Percentiles rank a stretch among this genome's conserved stretches.
Conservation (phyloP, 2,329 filamentous ascomycete species). For the Drechslera avenae region DNA sequence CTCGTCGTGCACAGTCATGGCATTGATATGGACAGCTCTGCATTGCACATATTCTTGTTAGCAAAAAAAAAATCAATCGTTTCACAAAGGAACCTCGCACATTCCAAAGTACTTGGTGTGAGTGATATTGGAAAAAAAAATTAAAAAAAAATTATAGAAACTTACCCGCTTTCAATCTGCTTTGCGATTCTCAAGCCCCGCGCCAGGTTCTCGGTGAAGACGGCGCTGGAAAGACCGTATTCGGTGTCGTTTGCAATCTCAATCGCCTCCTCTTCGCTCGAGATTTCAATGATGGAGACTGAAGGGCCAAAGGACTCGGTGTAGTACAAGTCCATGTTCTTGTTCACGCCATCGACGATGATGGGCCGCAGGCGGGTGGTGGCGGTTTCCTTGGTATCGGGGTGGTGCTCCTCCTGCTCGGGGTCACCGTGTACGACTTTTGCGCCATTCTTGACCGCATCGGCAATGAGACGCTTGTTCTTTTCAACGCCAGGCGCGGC, state of each 20-base stretch:
- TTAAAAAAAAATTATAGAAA: no score
- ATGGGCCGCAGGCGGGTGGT: slow-evolving; percentile 64
- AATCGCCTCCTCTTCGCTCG: slow-evolving; percentile 73
- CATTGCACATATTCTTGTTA: slow-evolving; percentile 17
- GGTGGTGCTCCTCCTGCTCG: slow-evolving; percentile 40
- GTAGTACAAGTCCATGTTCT: slow-evolving; percentile 75
- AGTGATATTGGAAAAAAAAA: not conserved
- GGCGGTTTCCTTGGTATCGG: slow-evolving; percentile 50
- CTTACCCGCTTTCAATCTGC: slow-evolving; percentile 62
- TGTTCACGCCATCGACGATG: slow-evolving; percentile 69
- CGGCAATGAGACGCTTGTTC: slow-evolving; percentile 59
- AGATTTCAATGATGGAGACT: slow-evolving; percentile 69
- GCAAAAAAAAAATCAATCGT: not conserved
- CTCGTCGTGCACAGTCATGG: slow-evolving; percentile 59
- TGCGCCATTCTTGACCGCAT: slow-evolving; percentile 64
- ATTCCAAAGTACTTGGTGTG: no score
- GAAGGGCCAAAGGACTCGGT: slow-evolving; percentile 80
- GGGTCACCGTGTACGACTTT: slow-evolving; percentile 59
- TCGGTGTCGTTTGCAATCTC: slow-evolving; percentile 79
- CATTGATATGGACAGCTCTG: slow-evolving; percentile 58
- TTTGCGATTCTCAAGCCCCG: slow-evolving; percentile 52
- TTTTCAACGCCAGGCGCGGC: slow-evolving; percentile 56
- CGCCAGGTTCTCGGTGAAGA: slow-evolving; percentile 73
- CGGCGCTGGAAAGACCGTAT: slow-evolving; percentile 72
- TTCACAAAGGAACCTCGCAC: no score